These are phyloP conservation scores for Fonsecaea multimorphosa DNA, from an alignment of 2,329 filamentous ascomycete species.

Conservation along the genomic window DNA sequence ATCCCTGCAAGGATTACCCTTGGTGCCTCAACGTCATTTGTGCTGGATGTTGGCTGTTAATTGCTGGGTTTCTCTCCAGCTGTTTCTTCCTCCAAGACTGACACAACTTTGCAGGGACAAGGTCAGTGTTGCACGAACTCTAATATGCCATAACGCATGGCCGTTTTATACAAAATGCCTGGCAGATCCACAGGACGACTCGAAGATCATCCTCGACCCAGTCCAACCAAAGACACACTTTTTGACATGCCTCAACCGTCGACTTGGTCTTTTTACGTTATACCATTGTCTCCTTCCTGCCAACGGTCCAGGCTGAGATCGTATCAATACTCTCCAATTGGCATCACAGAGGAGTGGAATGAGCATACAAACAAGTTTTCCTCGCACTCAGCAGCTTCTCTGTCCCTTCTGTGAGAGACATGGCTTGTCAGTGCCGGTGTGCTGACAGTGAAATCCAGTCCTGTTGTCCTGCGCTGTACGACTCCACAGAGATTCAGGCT, in stretches of 20 bases:
- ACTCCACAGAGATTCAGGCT: no score
- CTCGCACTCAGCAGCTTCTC: no score
- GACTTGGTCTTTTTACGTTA: neutral
- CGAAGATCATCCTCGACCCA: conserved; percentile 11
- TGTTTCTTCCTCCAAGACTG: neutral
- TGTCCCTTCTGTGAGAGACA: no score
- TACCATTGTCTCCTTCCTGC: neutral
- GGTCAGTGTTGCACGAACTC: conserved; percentile 1
- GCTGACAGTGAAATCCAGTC: neutral
- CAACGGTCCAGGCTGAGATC: neutral
- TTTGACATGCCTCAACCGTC: neutral
- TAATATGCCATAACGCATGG: neutral
- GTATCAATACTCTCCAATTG: neutral
- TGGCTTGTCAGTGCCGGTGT: no score
- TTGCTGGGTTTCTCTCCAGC: neutral
- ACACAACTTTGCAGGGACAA: conserved; percentile 10
- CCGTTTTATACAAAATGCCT: conserved; percentile 2
- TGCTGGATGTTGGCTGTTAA: neutral
- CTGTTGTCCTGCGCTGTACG: neutral
- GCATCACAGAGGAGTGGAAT: neutral
- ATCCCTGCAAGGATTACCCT: conserved; percentile 15
- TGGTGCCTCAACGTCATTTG: conserved; percentile 16
- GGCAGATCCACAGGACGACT: conserved; percentile 11
- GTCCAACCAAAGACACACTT: neutral
- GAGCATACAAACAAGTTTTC: neutral